Evolutionary conservation across 169 alveolate genomes (phyloP).

Genomic region (Eimeria necatrix): DNA sequence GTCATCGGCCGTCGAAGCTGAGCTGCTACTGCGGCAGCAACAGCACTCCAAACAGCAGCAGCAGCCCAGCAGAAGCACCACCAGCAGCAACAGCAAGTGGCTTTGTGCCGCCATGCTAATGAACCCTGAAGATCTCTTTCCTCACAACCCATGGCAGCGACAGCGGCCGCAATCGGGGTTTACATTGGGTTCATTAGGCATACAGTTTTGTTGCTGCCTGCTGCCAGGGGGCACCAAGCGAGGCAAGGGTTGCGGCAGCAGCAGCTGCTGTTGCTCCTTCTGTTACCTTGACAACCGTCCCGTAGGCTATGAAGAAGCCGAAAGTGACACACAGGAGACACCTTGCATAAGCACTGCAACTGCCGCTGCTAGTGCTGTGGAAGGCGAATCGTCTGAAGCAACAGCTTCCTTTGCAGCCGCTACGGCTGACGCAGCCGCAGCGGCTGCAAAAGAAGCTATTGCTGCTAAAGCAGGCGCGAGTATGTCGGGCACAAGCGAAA

Average conservation of each 20-base stretch:
- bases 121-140: slow-evolving; percentile 51
- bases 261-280: slow-evolving; percentile 59
- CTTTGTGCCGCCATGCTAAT: slow-evolving; percentile 55
- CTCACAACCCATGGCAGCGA: slow-evolving; percentile 46
- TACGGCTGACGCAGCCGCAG: slow-evolving; percentile 2
- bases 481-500: not conserved
- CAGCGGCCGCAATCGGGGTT: slow-evolving; percentile 9
- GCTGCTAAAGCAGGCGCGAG: not conserved
- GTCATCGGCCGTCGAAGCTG: slow-evolving; percentile 65
- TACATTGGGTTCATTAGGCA: slow-evolving; percentile 31
- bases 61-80: slow-evolving; percentile 16
- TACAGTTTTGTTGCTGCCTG: slow-evolving; percentile 56
- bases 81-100: slow-evolving; percentile 54
- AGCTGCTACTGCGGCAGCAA: slow-evolving; percentile 69
- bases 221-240: slow-evolving; percentile 49
- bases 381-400: not conserved
- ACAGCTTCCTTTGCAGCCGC: not conserved
- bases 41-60: slow-evolving; percentile 48
- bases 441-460: not conserved
- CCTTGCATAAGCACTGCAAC: not conserved
- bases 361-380: not conserved
- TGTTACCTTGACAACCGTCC: slow-evolving; percentile 41
- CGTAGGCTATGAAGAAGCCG: slow-evolving; percentile 34
- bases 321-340: slow-evolving; percentile 3
- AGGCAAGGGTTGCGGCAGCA: slow-evolving; percentile 67